Evolutionary conservation across 2,329 filamentous ascomycete species (phyloP).

Genomic region (Cryoendolithus antarcticus): DNA sequence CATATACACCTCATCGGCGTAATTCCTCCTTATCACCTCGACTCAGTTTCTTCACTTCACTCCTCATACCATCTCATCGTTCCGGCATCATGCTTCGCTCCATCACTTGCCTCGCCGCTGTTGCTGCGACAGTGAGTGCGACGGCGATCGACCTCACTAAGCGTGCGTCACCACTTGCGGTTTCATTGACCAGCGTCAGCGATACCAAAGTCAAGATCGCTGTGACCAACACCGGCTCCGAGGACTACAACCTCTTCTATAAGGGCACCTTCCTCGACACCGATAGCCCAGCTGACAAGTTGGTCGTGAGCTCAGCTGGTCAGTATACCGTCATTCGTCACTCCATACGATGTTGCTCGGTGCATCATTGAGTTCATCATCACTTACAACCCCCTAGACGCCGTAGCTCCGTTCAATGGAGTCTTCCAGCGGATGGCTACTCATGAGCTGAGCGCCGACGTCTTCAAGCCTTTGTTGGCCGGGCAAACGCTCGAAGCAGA

Average conservation of each 20-base stretch:
- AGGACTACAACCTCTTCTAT: constrained; percentile 15
- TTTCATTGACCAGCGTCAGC: constrained; percentile 11
- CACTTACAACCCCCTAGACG: no score
- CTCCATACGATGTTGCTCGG: neutral
- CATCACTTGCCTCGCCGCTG: constrained; percentile 5
- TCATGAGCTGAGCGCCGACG: constrained; percentile 31
- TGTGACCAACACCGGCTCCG: constrained; percentile 14
- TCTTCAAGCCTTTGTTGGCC: constrained; percentile 38
- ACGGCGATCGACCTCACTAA: constrained; percentile 13
- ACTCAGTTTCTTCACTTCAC: no score
- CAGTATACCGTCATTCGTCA: neutral
- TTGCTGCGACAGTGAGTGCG: constrained; percentile 7
- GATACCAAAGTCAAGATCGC: constrained; percentile 15
- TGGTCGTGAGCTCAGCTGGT: constrained; percentile 12
- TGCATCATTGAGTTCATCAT: no score
- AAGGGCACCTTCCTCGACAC: constrained; percentile 15
- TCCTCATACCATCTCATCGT: no score
- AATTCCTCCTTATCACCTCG: no score
- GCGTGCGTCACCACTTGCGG: constrained; percentile 12
- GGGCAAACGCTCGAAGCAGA: constrained; percentile 39
- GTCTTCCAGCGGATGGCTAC: constrained; percentile 40
- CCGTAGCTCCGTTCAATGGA: constrained; percentile 37
- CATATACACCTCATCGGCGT: no score
- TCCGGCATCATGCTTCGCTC: constrained; percentile 2
- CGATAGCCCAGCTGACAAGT: constrained; percentile 15